Base-by-base conservation (phyloP, 805 yeast genomes). In the Metschnikowia arizonensis region DNA sequence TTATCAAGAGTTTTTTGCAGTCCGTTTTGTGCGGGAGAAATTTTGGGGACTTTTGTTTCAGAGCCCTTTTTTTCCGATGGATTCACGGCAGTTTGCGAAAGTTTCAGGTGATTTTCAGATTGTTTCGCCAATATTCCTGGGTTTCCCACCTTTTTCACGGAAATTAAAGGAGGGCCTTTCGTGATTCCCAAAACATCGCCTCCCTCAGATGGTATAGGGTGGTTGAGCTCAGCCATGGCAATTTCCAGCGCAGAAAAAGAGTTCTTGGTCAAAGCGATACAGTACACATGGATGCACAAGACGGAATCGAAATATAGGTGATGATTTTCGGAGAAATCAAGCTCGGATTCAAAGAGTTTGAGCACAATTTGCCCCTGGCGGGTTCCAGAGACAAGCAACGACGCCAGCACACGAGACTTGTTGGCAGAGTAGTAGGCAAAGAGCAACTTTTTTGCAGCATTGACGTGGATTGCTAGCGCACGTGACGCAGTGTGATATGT, bases 401-500 rank as follows among this genome's bases (percentile, higher is more conserved):
- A 60, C 0, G 78, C 77, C 4, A 61, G 54, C 6, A 77, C 44
- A 32, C 63, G 58, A 14, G 65, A 50, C 43, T 55, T 59, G 50
- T 76, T 68, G 28, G 62, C 52, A 5, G 53, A 49, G 50, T 68
- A 73, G 54, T 65, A 77, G 3, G 66, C 58, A 48, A 61, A 61
- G 23, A 78, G 62, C 5, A 67, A 44, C 19, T 44, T 50, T 52
- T 76, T 77, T 12, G 81, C 68, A 28, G 63, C 63, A 18, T 55
- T 38, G 2, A 63, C 66, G 38, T 71, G 68, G 8, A 76, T 57
- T n/a, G 58, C 57, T 42, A 73, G 53, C 6, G 61, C 63, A 36
- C 78, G 60, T 3, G 79, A 62, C 6, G 75, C 60, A 6, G 68
- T 57, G 39, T 68, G 69, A 50, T 72, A 77, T 1, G 76, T 73